Evolutionary conservation across 1,139 yeast species (phyloP), one percentile per base, ranked within the genome.

Genomic region (Yamadazyma epiphylla): DNA sequence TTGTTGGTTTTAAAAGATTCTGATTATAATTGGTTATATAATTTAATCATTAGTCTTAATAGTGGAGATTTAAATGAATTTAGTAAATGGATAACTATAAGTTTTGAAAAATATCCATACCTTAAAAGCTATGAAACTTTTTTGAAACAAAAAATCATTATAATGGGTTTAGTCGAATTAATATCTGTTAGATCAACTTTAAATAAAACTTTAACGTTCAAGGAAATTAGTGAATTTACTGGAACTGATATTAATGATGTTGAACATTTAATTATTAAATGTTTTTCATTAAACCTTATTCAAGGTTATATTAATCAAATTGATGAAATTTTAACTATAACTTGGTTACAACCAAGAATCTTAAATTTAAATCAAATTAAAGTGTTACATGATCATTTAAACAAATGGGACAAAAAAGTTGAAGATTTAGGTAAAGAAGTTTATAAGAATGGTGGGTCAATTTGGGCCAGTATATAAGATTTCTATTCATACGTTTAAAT

Each of bases 291-390:
- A 39, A 85, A 85, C 13, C 70, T 94, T 45, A 73, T 91, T 46
- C 77, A 79, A 57, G 98, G 98, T 7, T 70, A 75, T 32, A 91
- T 91, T 48, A 94, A 91, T 54, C 95, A 91, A 62, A 87, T 88
- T 29, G 76, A 77, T 33, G 76, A 81, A 52, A 62, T 80, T 9
- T 85, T 91, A 39, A 77, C 83, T 17, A 80, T 91, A 32, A 79
- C 86, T 14, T 91, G 98, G 97, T 80, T 89, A 40, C 97, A 91
- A 63, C 97, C 98, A 33, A 74, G 97, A 50, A 86, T 88, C 33
- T 80, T 91, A 70, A 86, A 86, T 51, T 71, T 69, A 46, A 75
- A 74, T 29, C 97, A 91, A 65, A 85, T 89, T 37, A 74, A 70
- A 34, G 71, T 73, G 34, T 87, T 91, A 82, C 77, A 77, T 45